Conservation (phyloP, 768 basidiomycete species). For the Candolleomyces efflorescens region DNA sequence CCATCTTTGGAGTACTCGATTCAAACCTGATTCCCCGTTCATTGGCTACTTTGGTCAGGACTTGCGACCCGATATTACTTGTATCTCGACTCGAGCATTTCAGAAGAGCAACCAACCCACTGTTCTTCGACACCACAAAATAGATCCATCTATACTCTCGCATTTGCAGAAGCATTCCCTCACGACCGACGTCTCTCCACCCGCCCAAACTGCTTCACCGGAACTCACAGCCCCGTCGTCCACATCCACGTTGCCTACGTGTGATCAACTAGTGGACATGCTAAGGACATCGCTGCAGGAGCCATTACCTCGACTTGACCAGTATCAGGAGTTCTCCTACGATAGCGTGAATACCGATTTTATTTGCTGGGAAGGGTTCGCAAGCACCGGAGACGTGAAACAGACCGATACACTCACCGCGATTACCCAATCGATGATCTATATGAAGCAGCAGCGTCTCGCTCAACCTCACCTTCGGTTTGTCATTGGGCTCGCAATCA, state of each 20-base stretch:
- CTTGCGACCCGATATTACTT: background rate
- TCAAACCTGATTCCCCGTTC: background rate
- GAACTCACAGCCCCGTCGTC: background rate
- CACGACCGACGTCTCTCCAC: background rate
- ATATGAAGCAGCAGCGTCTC: background rate
- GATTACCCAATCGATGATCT: background rate
- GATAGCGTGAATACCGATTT: background rate
- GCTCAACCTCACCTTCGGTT: background rate
- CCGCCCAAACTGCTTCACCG: background rate
- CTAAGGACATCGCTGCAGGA: background rate
- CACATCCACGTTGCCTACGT: background rate
- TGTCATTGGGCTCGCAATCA: background rate
- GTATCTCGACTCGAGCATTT: background rate
- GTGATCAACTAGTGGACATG: background rate
- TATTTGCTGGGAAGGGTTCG: background rate
- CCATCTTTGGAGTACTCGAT: background rate
- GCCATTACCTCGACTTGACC: background rate
- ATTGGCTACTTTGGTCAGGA: background rate
- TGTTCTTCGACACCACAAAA: background rate
- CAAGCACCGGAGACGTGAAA: background rate
- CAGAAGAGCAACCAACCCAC: background rate
- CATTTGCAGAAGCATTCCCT: background rate
- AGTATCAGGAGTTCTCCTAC: background rate
- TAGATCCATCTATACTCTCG: background rate
- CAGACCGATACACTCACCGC: background rate